Evolutionary conservation across 169 alveolate species (phyloP), one percentile per base, ranked within the genome.

Genomic region (Babesia caballi): DNA sequence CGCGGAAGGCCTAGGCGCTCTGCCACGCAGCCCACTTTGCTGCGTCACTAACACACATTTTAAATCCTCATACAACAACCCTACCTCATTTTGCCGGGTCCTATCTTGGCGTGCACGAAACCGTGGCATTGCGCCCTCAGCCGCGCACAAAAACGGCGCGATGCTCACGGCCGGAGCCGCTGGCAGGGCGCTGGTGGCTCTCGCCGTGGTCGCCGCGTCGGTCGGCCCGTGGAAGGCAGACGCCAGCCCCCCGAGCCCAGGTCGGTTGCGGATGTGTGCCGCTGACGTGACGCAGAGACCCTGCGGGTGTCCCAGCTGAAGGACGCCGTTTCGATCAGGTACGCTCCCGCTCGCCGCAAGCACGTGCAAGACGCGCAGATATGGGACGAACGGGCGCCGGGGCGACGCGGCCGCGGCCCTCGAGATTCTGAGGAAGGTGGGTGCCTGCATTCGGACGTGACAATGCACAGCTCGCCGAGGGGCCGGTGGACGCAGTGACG

Each of bases 311-410:
- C 11, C 8, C 52, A 19, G n/a, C 47, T 78, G 19, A 54, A 66
- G n/a, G 73, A 70, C 7, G 87, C 87, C 25, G 19, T 67, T 15
- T 5, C 19, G 19, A 35, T 60, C 30, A 57, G 87, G 87, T 78
- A 60, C 17, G 40, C 38, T 7, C 17, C 4, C 46, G 0, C 6
- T 36, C 44, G 5, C 8, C 38, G n/a, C 17, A 25, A 33, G n/a
- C 14, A n/a, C 8, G 33, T 33, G n/a, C 14, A 0, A 0, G 27
- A 6, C 3, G 9, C n/a, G 9, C 47, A 78, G 87, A 59, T 78
- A 78, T 54, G 87, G 87, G 21, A 8, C 32, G 19, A 17, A 32
- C 4, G 32, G n/a, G 8, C 35, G n/a, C 9, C 36, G 41, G 36
- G 35, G 44, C 7, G 60, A 78, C 69, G 57, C 70, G 9, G 51